Conservation (phyloP, 2,329 filamentous ascomycete species). For the Colletotrichum limetticola region DNA sequence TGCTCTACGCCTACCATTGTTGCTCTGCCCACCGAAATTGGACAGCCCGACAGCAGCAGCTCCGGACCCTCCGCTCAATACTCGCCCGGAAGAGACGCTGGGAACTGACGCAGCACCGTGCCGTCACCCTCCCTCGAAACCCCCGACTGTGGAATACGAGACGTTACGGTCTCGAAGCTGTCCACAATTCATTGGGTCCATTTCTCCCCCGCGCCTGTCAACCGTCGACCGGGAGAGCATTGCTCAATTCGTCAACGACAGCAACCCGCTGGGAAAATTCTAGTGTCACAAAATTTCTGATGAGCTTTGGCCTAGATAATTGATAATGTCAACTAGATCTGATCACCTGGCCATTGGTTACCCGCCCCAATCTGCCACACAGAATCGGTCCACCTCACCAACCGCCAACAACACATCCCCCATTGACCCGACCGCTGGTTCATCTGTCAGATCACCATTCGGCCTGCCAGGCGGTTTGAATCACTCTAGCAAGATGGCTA, state of each 20-base stretch:
- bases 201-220: constrained; percentile 14
- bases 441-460: constrained; percentile 76
- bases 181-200: constrained; percentile 20
- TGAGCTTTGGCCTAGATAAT: constrained; percentile 73
- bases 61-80: constrained; percentile 7
- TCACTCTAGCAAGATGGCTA: constrained; percentile 67
- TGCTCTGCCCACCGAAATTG: constrained; percentile 12
- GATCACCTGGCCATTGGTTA: constrained; percentile 90
- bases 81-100: background rate
- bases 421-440: constrained; percentile 75
- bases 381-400: constrained; percentile 81
- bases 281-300: constrained; percentile 41
- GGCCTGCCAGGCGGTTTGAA: constrained; percentile 73
- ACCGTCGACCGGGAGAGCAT: constrained; percentile 16
- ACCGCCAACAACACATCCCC: constrained; percentile 84
- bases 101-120: constrained; percentile 16
- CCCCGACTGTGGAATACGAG: constrained; percentile 25
- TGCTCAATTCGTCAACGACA: constrained; percentile 16
- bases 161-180: constrained; percentile 15
- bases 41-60: constrained; percentile 8
- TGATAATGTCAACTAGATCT: constrained; percentile 93
- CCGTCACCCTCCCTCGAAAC: background rate
- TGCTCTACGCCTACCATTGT: constrained; percentile 12
- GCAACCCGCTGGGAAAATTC: constrained; percentile 16
- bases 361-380: constrained; percentile 74